A percentile compares a stretch with the other conserved stretches of the same genome.
phyloP scores from a whole-genome alignment of 1,284 basidiomycete species.

The Moesziomyces aphidis region DNA sequence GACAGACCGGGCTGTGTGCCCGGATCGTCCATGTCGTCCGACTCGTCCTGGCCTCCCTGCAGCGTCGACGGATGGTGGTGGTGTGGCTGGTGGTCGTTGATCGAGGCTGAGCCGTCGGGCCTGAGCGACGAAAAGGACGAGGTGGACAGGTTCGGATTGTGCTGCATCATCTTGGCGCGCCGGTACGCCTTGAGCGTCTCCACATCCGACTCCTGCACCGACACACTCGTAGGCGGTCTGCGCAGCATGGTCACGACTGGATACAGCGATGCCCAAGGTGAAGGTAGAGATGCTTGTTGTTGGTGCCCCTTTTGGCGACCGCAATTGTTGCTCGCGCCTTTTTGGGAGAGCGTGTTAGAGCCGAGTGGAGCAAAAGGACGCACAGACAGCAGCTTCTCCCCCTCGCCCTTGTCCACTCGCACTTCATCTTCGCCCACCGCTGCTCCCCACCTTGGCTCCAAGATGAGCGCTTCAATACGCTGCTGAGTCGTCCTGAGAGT shows the following conservation, averaged over 20 bases:
- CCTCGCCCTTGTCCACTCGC: no score
- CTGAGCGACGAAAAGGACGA: conserved; percentile 39
- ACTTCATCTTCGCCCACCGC: background rate
- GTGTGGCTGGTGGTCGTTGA: conserved; percentile 25
- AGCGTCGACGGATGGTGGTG: conserved; percentile 9
- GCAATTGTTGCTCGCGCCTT: background rate
- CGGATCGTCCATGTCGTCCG: conserved; percentile 28
- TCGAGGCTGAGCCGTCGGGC: conserved; percentile 36
- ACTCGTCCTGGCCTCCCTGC: background rate
- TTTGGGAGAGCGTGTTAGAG: background rate
- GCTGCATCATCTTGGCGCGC: conserved; percentile 42
- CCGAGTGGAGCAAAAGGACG: background rate
- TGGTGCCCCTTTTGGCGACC: background rate
- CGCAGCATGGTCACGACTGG: conserved; percentile 24
- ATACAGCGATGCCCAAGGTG: background rate
- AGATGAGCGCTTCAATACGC: background rate
- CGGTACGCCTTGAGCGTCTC: conserved; percentile 50
- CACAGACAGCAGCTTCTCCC: background rate
- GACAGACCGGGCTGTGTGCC: conserved; percentile 40
- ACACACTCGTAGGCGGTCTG: conserved; percentile 32
- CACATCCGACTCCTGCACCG: conserved; percentile 46
- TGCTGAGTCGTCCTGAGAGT: background rate
- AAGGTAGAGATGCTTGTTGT: background rate
- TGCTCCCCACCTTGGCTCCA: background rate
- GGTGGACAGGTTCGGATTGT: conserved; percentile 37